phyloP scores from a whole-genome alignment of 345 rosid genomes.

The Citrus medica region DNA sequence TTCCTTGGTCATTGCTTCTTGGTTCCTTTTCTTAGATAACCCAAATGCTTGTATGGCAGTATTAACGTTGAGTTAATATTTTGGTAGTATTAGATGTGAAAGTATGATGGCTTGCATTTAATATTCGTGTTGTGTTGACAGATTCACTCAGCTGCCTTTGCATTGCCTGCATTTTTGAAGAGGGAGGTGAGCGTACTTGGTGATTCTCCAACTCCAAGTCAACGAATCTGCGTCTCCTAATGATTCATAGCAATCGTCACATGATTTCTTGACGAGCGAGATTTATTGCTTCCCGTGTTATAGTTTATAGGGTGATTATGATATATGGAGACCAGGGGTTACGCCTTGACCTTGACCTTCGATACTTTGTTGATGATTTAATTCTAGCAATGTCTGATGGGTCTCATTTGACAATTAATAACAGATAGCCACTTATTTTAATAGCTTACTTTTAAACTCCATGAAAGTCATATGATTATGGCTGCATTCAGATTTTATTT shows the following conservation, averaged over 20 bases:
- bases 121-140: conserved; percentile 27
- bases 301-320: background rate
- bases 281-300: background rate
- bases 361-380: background rate
- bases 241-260: background rate
- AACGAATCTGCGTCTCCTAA: conserved; percentile 5
- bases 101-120: background rate
- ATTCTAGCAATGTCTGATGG: background rate
- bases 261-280: background rate
- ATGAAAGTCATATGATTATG: too few relatives aligned
- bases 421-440: background rate
- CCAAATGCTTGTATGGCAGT: background rate
- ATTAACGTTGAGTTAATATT: background rate
- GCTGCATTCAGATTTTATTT: too few relatives aligned
- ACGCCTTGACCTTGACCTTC: background rate
- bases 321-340: background rate
- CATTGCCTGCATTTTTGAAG: conserved; percentile 74
- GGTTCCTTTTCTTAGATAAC: background rate
- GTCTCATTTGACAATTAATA: background rate
- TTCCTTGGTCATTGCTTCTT: background rate
- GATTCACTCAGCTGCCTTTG: conserved; percentile 87
- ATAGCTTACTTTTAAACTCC: too few relatives aligned
- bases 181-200: conserved; percentile 66
- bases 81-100: background rate
- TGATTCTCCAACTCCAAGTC: conserved; percentile 7